These are phyloP conservation scores for Quercus ilex DNA, from an alignment of 306 rosid species.

Conservation along the genomic window DNA sequence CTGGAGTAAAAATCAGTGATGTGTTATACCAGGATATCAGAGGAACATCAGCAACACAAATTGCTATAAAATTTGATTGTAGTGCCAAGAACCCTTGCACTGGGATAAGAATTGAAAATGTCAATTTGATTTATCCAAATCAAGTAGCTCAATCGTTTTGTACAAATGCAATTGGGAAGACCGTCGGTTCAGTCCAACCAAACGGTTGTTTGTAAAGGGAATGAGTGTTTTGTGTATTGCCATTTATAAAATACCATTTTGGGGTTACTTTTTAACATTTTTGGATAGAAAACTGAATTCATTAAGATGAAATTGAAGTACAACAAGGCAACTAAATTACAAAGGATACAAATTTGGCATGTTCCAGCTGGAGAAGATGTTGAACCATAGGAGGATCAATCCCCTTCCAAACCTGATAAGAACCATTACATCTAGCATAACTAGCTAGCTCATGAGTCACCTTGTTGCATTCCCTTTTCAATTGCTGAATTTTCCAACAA, in stretches of 20 bases:
- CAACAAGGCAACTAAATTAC: too few species aligned
- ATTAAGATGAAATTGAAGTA: too few species aligned
- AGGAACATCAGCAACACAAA: slow-evolving; percentile 51
- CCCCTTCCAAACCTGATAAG: too few species aligned
- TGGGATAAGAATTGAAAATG: slow-evolving; percentile 36
- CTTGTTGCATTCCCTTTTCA: too few species aligned
- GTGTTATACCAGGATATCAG: slow-evolving; percentile 40
- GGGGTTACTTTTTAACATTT: too few species aligned
- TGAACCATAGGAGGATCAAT: too few species aligned
- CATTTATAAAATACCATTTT: background rate
- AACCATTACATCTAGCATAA: too few species aligned
- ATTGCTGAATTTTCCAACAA: too few species aligned
- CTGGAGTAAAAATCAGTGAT: slow-evolving; percentile 42
- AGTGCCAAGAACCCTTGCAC: slow-evolving; percentile 44
- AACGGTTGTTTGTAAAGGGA: slow-evolving; percentile 31
- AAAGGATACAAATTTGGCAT: too few species aligned
- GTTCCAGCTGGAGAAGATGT: too few species aligned
- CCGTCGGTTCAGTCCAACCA: slow-evolving; percentile 37
- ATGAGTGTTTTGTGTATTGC: background rate
- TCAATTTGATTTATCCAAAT: slow-evolving; percentile 33
- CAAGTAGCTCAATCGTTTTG: slow-evolving; percentile 37
- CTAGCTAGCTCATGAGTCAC: too few species aligned
- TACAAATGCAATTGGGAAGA: slow-evolving; percentile 30
- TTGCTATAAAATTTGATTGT: slow-evolving; percentile 58
- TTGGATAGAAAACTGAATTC: too few species aligned